Percentiles rank a stretch among this genome's conserved stretches.
These are phyloP conservation scores for Nitzschia sp. DNA, from an alignment of 108 stramenopile species.

Conservation along the genomic window DNA sequence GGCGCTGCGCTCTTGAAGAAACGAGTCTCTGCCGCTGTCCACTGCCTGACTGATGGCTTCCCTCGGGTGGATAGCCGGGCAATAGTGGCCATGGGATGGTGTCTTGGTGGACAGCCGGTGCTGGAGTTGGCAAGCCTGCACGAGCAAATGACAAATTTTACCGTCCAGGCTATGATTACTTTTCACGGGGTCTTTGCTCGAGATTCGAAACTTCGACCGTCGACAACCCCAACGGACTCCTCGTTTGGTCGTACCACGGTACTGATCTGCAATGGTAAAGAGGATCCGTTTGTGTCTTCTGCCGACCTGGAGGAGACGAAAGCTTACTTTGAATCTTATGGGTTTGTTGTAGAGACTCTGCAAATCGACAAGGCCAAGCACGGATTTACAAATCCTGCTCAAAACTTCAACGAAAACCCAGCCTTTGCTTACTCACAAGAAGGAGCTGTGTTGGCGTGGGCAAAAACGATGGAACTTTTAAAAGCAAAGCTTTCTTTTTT, in stretches of 20 bases:
- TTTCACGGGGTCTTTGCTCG: slow-evolving; percentile 82
- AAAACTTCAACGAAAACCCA: slow-evolving; percentile 58
- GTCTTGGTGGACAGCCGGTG: slow-evolving; percentile 73
- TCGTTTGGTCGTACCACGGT: not conserved
- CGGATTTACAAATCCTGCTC: slow-evolving; percentile 83
- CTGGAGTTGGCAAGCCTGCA: slow-evolving; percentile 42
- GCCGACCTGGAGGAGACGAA: slow-evolving; percentile 45
- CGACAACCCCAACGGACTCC: not conserved
- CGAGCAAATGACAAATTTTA: not conserved
- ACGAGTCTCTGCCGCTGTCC: slow-evolving; percentile 35
- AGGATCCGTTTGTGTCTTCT: slow-evolving; percentile 71
- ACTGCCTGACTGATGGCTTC: slow-evolving; percentile 1
- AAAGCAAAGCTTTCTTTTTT: not conserved
- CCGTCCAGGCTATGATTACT: slow-evolving; percentile 47
- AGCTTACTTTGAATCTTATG: slow-evolving; percentile 28
- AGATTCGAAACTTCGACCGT: slow-evolving; percentile 11
- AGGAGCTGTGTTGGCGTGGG: not conserved
- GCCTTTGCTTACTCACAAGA: slow-evolving; percentile 47
- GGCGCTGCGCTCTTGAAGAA: slow-evolving; percentile 33
- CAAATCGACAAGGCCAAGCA: slow-evolving; percentile 55
- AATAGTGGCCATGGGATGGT: slow-evolving; percentile 68
- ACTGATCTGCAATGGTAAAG: slow-evolving; percentile 60
- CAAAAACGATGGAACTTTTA: not conserved
- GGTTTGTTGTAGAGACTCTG: slow-evolving; percentile 27
- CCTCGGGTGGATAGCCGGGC: slow-evolving; percentile 42